phyloP scores from a whole-genome alignment of 345 rosid genomes.

The Salix udensis region DNA sequence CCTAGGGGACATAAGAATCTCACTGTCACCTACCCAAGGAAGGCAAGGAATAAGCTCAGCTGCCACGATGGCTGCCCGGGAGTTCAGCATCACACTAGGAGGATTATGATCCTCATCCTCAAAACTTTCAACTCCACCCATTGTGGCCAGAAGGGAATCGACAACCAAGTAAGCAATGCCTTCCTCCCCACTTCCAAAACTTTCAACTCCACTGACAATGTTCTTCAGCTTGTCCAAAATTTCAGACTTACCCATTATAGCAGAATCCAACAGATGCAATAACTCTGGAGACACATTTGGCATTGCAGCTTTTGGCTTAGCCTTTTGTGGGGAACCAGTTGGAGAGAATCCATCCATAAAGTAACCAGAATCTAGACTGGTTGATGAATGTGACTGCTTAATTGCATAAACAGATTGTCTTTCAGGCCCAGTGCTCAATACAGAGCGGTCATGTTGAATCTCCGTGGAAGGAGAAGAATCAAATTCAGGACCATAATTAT shows the following conservation, averaged over 20 bases:
- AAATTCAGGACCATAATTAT: constrained; percentile 26
- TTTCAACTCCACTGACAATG: constrained; percentile 73
- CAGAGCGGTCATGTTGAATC: constrained; percentile 35
- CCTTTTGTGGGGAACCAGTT: constrained; percentile 58
- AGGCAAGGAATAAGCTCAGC: constrained; percentile 93
- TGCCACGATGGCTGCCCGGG: constrained; percentile 94
- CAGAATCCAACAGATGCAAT: constrained; percentile 97
- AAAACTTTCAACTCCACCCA: constrained; percentile 99
- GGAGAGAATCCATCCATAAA: constrained; percentile 50
- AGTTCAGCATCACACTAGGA: constrained; percentile 97
- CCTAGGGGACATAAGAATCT: constrained; percentile 77
- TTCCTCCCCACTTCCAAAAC: constrained; percentile 72
- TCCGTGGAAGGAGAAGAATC: constrained; percentile 45
- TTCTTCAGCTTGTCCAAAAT: constrained; percentile 83
- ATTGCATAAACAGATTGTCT: constrained; percentile 34
- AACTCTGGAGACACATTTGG: constrained; percentile 97
- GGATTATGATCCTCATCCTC: constrained; percentile 93
- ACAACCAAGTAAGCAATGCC: constrained; percentile 76
- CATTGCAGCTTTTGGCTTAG: constrained; percentile 62
- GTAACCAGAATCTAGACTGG: constrained; percentile 51
- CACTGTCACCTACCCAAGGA: constrained; percentile 68
- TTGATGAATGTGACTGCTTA: constrained; percentile 47
- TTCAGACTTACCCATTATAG: constrained; percentile 97
- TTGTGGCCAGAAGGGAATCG: constrained; percentile 95
- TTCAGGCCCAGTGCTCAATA: constrained; percentile 59